Conservation (phyloP, 345 rosid species). For the Eutrema yunnanense region DNA sequence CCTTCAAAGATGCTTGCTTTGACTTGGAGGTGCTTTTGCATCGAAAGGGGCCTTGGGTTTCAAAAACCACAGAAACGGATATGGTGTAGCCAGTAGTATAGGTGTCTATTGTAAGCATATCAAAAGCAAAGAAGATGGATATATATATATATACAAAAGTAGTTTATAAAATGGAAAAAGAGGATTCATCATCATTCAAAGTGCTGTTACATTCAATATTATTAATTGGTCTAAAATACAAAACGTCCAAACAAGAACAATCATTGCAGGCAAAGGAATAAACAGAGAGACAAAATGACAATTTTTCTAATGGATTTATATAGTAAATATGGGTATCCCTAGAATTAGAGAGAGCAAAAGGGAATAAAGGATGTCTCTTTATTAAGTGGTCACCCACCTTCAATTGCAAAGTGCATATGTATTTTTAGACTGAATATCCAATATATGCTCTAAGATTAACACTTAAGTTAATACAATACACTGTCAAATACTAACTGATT, state of each 20-base stretch:
- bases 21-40: slow-evolving; percentile 17
- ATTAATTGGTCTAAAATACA: slow-evolving; percentile 11
- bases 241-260: slow-evolving; percentile 29
- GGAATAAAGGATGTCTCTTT: slow-evolving; percentile 49
- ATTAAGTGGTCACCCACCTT: slow-evolving; percentile 34
- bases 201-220: neutral
- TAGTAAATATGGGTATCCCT: slow-evolving; percentile 23
- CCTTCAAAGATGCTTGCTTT: slow-evolving; percentile 26
- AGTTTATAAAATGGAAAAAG: slow-evolving; percentile 9
- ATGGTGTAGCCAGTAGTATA: slow-evolving; percentile 6
- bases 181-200: slow-evolving; percentile 24
- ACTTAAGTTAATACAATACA: neutral
- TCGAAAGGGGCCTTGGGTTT: slow-evolving; percentile 15
- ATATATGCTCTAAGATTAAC: neutral
- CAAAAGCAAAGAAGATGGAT: slow-evolving; percentile 18
- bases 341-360: slow-evolving; percentile 35
- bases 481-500: too few species aligned
- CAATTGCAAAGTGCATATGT: slow-evolving; percentile 1
- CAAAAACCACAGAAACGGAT: slow-evolving; percentile 5
- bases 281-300: slow-evolving; percentile 25
- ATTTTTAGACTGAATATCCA: too few species aligned
- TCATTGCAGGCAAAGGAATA: slow-evolving; percentile 30
- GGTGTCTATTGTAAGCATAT: slow-evolving; percentile 7
- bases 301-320: neutral
- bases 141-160: neutral